Conservation (phyloP, 2,329 filamentous ascomycete genomes). For the Aureobasidium melanogenum region DNA sequence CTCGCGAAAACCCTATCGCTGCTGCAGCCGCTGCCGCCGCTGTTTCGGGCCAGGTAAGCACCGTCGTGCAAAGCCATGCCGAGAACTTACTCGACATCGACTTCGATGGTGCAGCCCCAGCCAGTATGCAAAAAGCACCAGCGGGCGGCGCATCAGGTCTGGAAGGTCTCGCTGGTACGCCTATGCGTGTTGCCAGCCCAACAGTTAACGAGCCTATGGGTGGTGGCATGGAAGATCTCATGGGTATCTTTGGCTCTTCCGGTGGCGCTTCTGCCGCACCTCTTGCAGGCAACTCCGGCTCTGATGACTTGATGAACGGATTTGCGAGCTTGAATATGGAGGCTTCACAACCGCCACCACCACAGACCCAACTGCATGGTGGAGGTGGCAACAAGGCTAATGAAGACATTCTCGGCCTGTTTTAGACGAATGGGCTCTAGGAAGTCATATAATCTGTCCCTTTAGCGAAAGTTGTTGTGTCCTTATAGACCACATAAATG, state of each 20-base stretch:
- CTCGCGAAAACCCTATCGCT: slow-evolving; percentile 87
- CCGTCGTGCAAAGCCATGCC: slow-evolving; percentile 62
- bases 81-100: slow-evolving; percentile 96
- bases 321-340: slow-evolving; percentile 75
- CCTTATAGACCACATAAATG: not conserved
- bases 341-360: slow-evolving; percentile 54
- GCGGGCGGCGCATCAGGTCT: slow-evolving; percentile 40
- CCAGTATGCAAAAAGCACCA: slow-evolving; percentile 65
- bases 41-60: slow-evolving; percentile 38
- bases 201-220: slow-evolving; percentile 32
- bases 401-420: slow-evolving; percentile 15
- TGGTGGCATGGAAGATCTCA: slow-evolving; percentile 69
- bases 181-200: slow-evolving; percentile 60
- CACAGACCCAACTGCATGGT: slow-evolving; percentile 48
- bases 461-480: no score
- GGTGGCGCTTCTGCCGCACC: slow-evolving; percentile 19
- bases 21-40: slow-evolving; percentile 67
- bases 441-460: not conserved
- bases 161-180: slow-evolving; percentile 53
- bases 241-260: slow-evolving; percentile 54
- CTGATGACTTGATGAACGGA: slow-evolving; percentile 63
- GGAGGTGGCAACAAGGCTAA: slow-evolving; percentile 45
- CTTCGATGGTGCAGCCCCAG: slow-evolving; percentile 86
- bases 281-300: slow-evolving; percentile 24
- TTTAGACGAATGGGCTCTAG: not conserved